Conservation (phyloP, 176 grass and related monocot species). For the Triticum urartu region DNA sequence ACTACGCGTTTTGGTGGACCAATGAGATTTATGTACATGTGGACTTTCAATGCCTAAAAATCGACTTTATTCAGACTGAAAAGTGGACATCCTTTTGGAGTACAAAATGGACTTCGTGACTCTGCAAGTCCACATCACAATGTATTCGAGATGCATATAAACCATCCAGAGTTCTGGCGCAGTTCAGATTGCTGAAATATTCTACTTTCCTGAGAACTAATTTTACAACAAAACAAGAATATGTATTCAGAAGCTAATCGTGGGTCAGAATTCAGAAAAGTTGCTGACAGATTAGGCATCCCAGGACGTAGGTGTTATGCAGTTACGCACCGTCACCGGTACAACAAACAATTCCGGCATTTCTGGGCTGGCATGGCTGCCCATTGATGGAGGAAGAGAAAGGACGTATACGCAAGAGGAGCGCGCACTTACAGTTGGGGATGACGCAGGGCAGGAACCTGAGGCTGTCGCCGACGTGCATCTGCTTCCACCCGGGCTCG, state of each 20-base stretch:
- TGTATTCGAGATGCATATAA: neutral
- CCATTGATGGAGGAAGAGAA: constrained; percentile 22
- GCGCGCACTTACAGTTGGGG: constrained; percentile 71
- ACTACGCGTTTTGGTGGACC: neutral
- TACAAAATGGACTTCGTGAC: neutral
- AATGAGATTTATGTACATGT: neutral
- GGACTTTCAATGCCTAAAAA: neutral
- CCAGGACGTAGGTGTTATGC: neutral
- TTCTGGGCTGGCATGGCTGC: neutral
- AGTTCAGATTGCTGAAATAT: neutral
- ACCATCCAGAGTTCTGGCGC: neutral
- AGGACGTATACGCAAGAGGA: neutral
- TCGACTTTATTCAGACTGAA: neutral
- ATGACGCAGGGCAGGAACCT: constrained; percentile 83
- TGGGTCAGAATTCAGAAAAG: neutral
- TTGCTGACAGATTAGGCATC: neutral
- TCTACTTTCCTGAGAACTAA: neutral
- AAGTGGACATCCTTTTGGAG: neutral
- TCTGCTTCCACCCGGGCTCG: constrained; percentile 71
- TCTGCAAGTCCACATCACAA: neutral
- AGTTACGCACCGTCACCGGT: neutral
- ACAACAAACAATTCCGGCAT: neutral
- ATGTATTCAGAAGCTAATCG: neutral
- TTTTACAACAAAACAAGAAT: neutral
- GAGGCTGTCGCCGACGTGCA: constrained; percentile 60